These are phyloP conservation scores for Colletotrichum magnum DNA, from an alignment of 2,329 filamentous ascomycete genomes.

Conservation along the genomic window DNA sequence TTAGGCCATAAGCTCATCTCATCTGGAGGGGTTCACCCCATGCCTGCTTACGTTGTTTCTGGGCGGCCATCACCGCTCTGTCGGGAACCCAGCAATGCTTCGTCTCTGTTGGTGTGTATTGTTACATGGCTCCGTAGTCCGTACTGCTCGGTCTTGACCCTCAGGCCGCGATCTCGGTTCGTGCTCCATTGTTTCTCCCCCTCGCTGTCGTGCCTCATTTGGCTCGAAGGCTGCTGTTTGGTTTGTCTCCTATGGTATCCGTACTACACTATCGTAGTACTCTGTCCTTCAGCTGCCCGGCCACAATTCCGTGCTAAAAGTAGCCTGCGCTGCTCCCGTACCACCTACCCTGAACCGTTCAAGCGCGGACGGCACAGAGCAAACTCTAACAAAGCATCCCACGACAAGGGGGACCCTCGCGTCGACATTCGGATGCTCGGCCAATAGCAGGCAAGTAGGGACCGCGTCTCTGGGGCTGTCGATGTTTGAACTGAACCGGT, in stretches of 20 bases:
- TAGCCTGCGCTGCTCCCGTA: conserved; percentile 27
- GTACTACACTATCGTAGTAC: background rate
- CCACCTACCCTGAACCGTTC: conserved; percentile 16
- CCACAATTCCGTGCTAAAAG: conserved; percentile 18
- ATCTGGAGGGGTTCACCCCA: conserved; percentile 16
- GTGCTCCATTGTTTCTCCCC: background rate
- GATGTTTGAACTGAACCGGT: background rate
- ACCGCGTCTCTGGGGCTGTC: background rate
- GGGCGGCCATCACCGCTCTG: conserved; percentile 12
- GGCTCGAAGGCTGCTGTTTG: background rate
- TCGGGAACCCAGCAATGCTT: background rate
- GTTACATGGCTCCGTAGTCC: background rate
- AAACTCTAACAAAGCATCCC: conserved; percentile 27
- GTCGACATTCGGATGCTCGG: conserved; percentile 1
- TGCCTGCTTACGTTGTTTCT: conserved; percentile 26
- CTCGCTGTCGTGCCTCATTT: background rate
- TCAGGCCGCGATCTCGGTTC: background rate
- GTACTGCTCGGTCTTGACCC: background rate
- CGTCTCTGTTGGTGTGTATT: background rate
- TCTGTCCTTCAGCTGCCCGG: background rate
- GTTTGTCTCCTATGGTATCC: background rate
- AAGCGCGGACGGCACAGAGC: conserved; percentile 19
- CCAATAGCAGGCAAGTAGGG: conserved; percentile 5
- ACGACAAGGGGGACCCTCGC: conserved; percentile 6
- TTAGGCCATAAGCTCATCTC: conserved; percentile 28